Evolutionary conservation across 1,139 yeast species (phyloP).

Genomic region (Geotrichum fermentans): DNA sequence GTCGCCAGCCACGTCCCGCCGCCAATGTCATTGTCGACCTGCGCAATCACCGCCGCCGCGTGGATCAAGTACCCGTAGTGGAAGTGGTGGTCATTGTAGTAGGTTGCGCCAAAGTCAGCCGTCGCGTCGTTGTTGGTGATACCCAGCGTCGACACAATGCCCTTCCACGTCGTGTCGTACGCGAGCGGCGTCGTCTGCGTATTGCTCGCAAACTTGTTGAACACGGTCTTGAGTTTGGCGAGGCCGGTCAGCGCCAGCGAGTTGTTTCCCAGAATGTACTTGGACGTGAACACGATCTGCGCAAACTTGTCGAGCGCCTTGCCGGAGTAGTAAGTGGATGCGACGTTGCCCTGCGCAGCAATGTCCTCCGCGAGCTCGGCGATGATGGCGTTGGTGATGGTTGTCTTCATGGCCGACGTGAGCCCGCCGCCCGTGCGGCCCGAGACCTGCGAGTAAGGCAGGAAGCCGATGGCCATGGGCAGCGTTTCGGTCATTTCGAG

Average conservation of each 20-base stretch:
- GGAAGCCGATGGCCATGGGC: constrained; percentile 48
- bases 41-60: constrained; percentile 71
- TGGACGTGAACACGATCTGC: constrained; percentile 58
- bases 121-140: constrained; percentile 44
- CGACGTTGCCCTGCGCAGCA: constrained; percentile 44
- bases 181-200: constrained; percentile 56
- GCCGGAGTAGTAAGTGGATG: constrained; percentile 54
- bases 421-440: constrained; percentile 43
- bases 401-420: constrained; percentile 56
- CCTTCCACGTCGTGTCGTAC: constrained; percentile 64
- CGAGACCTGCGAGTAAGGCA: constrained; percentile 51
- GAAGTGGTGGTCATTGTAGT: constrained; percentile 77
- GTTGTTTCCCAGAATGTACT: constrained; percentile 55
- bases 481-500: constrained; percentile 51
- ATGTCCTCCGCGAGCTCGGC: constrained; percentile 58
- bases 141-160: constrained; percentile 59
- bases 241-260: constrained; percentile 48
- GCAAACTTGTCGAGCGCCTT: constrained; percentile 74
- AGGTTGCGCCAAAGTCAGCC: constrained; percentile 62
- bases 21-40: constrained; percentile 53
- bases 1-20: constrained; percentile 64
- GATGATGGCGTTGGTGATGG: constrained; percentile 56
- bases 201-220: constrained; percentile 48
- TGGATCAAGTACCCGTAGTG: constrained; percentile 75
- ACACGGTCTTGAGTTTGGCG: constrained; percentile 49